Percentiles rank a stretch among this genome's conserved stretches.
These are phyloP conservation scores for Strigomonas oncopelti DNA, from an alignment of 208 protist genomes.

Conservation along the genomic window DNA sequence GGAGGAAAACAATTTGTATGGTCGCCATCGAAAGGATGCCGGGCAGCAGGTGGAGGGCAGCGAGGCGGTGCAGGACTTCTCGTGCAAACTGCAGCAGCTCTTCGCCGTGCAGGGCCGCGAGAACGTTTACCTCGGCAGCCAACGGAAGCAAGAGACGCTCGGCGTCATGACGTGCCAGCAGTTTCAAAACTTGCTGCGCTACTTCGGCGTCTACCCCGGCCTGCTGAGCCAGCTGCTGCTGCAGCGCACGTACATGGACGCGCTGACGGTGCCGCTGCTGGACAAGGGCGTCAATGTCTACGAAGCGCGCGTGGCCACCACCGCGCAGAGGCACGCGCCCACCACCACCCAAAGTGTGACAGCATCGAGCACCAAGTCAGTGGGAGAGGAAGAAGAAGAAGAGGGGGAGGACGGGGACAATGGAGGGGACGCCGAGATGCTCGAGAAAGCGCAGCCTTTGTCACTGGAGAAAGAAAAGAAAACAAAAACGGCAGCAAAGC, in stretches of 20 bases:
- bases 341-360: too few species aligned
- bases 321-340: too few species aligned
- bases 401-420: too few species aligned
- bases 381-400: too few species aligned
- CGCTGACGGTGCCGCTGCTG: conserved; percentile 41
- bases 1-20: too few species aligned
- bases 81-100: conserved; percentile 33
- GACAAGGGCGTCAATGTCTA: not conserved
- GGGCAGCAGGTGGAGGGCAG: conserved; percentile 14
- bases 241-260: conserved; percentile 52
- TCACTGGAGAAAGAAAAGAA: too few species aligned
- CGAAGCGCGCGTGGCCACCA: not conserved
- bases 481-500: too few species aligned
- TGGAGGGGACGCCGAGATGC: too few species aligned
- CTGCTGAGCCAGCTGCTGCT: conserved; percentile 42
- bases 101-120: conserved; percentile 23
- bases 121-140: conserved; percentile 20
- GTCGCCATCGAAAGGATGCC: too few species aligned
- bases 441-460: too few species aligned
- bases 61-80: conserved; percentile 20
- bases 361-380: too few species aligned
- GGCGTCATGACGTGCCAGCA: conserved; percentile 30
- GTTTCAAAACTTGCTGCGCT: conserved; percentile 53
- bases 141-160: conserved; percentile 12
- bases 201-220: conserved; percentile 60